Base-by-base conservation (phyloP, 129 eudicot species). In the Helianthus annuus region DNA sequence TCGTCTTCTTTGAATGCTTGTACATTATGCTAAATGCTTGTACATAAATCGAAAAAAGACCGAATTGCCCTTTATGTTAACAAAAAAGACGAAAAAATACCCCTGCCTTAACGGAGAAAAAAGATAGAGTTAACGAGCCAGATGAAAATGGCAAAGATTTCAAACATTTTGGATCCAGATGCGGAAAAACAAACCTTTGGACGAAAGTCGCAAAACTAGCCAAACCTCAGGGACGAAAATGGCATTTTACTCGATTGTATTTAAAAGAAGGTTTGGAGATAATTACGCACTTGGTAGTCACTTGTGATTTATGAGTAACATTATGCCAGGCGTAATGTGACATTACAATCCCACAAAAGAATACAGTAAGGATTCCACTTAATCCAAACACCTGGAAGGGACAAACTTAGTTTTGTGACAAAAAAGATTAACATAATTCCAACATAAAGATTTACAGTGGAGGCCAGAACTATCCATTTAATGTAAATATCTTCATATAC, bases 281-380 rank as follows among this genome's bases (percentile, higher is more conserved):
- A 49, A 17, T 42, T 64, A 71, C 88, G 0, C 79, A 88, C 98
- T 74, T 90, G 24, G 96, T 78, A 34, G 98, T 84, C 22, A 86
- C 83, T 88, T 83, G 88, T 65, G 98, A 90, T 54, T 81, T 78
- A 13, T 72, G 79, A 2, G 93, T 86, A 69, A 90, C 83, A 53
- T 86, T 90, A 83, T 90, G 93, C 98, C 97, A 94, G 32, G 98
- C 85, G 71, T 94, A 94, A 61, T 94, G 98, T 32, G 97, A 88
- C 98, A 90, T 94, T 46, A 88, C 89, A 55, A 94, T 86, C 74
- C 97, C 98, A 75, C 98, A 94, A 71, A 94, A 86, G 86, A 94
- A 94, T 13, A 90, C 97, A 0, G 97, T 71, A 48, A 94, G 87
- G 65, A 94, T 94, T 51, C 97, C 98, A 86, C 98, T 94, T 63